Evolutionary conservation across 1,284 basidiomycete species (phyloP).

Genomic region (Malassezia caprae): DNA sequence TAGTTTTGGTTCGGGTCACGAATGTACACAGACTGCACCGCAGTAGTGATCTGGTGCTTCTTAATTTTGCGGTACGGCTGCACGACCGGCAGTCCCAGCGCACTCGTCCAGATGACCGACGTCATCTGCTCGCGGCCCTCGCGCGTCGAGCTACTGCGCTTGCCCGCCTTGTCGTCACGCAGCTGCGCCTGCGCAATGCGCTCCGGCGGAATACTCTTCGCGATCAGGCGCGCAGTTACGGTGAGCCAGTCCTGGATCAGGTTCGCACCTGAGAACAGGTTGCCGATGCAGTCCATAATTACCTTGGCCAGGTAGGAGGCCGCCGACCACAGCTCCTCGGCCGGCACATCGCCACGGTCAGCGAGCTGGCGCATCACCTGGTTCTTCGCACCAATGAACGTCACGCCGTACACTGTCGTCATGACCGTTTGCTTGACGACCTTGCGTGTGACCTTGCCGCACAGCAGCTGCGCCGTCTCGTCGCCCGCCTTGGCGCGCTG

Average conservation of each 20-base stretch:
- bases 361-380: constrained; percentile 85
- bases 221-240: constrained; percentile 68
- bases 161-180: constrained; percentile 19
- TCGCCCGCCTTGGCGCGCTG: constrained; percentile 54
- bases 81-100: constrained; percentile 83
- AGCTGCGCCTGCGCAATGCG: constrained; percentile 56
- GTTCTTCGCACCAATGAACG: constrained; percentile 84
- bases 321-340: constrained; percentile 64
- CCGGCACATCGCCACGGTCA: constrained; percentile 63
- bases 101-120: constrained; percentile 89
- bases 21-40: constrained; percentile 84
- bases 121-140: constrained; percentile 71
- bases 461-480: constrained; percentile 58
- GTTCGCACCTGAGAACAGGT: constrained; percentile 83
- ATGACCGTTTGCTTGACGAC: constrained; percentile 99
- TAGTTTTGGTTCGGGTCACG: constrained; percentile 71
- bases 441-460: constrained; percentile 78
- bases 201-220: constrained; percentile 72
- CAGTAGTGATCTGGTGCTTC: constrained; percentile 63
- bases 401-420: constrained; percentile 99
- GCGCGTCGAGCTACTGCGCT: constrained; percentile 13
- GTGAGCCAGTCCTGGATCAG: constrained; percentile 87
- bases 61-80: constrained; percentile 85
- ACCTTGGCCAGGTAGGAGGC: constrained; percentile 61
- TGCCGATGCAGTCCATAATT: constrained; percentile 59